phyloP scores from a whole-genome alignment of 129 eudicot genomes.

The Heracleum sosnowskyi region DNA sequence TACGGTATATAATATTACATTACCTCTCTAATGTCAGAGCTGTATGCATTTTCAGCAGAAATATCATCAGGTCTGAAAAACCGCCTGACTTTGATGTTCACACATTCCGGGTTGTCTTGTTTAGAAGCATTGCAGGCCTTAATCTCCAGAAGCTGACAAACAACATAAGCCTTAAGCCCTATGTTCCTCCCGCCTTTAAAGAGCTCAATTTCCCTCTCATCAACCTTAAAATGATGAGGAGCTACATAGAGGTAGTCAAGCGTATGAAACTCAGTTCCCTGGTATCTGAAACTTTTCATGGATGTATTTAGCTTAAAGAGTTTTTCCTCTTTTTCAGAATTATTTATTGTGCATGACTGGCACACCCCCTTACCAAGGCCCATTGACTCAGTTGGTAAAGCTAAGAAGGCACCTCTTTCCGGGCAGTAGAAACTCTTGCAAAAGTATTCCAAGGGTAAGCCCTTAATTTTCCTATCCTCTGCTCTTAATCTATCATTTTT shows the following conservation, averaged over 20 bases:
- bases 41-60: conserved; percentile 75
- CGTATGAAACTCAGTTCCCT: conserved; percentile 42
- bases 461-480: conserved; percentile 66
- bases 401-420: conserved; percentile 77
- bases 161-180: conserved; percentile 67
- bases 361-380: conserved; percentile 81
- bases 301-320: conserved; percentile 33
- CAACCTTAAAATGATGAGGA: conserved; percentile 46
- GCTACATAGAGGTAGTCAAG: conserved; percentile 70
- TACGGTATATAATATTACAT: no score
- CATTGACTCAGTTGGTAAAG: conserved; percentile 40
- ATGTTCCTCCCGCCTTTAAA: conserved; percentile 76
- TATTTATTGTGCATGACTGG: conserved; percentile 44
- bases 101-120: conserved; percentile 32
- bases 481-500: conserved; percentile 66
- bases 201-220: conserved; percentile 38
- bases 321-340: conserved; percentile 28
- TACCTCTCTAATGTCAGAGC: conserved; percentile 96
- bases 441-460: conserved; percentile 52
- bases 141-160: conserved; percentile 70
- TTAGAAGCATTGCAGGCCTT: conserved; percentile 32
- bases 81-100: conserved; percentile 53
- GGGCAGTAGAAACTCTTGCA: conserved; percentile 86
- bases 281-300: conserved; percentile 39
- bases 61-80: conserved; percentile 89